Evolutionary conservation across 208 protist genomes (phyloP), one percentile per base, ranked within the genome.

Genomic region (Acanthamoeba royreba): DNA sequence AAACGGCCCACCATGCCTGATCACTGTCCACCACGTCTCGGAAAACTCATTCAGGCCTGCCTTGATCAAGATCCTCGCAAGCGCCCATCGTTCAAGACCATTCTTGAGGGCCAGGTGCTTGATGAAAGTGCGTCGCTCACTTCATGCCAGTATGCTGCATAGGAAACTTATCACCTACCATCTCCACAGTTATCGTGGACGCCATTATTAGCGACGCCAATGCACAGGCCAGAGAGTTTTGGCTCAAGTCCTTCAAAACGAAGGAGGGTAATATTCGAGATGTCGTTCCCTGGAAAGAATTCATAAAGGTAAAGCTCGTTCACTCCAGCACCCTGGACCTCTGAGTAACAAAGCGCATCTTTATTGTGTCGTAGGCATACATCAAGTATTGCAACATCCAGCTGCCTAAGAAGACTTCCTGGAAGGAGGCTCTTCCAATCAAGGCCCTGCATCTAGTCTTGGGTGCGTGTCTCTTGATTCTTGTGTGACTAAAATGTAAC

Each of bases 71-170:
- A 94, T 22, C 92, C 72, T 19, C 55, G 45, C 63, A 87, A 69
- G 92, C 72, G 92, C 2, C 92, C 92, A 31, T 90, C 92, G 15
- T 94, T 94, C 74, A 47, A 89, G n/a, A 31, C 47, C 9, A 74
- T 94, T 38, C 72, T 94, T 42, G 72, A 94, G 47, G 31, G 61
- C 55, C 31, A 77, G 25, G 63, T 81, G 43, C 88, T 92, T 28
- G 66, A 92, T 25, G 58, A 92, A 4, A 43, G 66, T 81, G 45
- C 45, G 35, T 28, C 35, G 33, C 28, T 4, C 58, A 28, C 9
- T 38, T 69, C 11, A 69, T 31, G 9, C 11, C 0, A 53, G 42
- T 53, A 1, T 83, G 72, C 19, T 77, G 66, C 35, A 77, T 28
- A n/a, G 19, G 66, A 43, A 40, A 11, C 11, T 77, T 33, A 77